Evolutionary conservation across 768 basidiomycete species (phyloP).

Genomic region (Artomyces pyxidatus): DNA sequence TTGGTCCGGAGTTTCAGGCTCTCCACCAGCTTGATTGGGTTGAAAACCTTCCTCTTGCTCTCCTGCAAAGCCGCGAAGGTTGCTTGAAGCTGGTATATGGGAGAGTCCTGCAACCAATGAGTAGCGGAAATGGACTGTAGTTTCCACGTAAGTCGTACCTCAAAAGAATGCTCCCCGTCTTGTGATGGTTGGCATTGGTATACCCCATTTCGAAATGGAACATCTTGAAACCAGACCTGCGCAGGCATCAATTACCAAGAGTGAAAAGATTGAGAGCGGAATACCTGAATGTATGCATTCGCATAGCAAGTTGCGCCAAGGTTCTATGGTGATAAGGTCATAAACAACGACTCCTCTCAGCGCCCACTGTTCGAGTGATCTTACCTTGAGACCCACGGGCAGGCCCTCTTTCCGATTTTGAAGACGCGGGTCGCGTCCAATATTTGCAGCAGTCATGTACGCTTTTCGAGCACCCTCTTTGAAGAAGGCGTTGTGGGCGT

Average conservation of each 20-base stretch:
- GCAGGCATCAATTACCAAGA: slow-evolving; percentile 2
- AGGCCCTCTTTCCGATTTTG: slow-evolving; percentile 6
- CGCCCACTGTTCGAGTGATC: no score
- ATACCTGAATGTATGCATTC: slow-evolving; percentile 87
- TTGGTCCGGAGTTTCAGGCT: slow-evolving; percentile 72
- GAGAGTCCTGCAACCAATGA: slow-evolving; percentile 49
- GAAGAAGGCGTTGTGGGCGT: neutral
- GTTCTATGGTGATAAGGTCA: slow-evolving; percentile 45
- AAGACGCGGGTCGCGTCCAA: slow-evolving; percentile 10
- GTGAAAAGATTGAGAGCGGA: neutral
- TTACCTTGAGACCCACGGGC: slow-evolving; percentile 75
- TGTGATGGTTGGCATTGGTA: slow-evolving; percentile 63
- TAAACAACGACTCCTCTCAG: neutral
- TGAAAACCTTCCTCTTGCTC: slow-evolving; percentile 61
- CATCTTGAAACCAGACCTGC: slow-evolving; percentile 89
- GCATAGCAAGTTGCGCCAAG: slow-evolving; percentile 97
- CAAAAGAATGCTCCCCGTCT: slow-evolving; percentile 35
- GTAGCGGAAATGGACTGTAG: neutral
- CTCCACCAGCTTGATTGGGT: slow-evolving; percentile 79
- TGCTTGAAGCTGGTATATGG: slow-evolving; percentile 69
- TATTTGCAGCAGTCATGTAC: slow-evolving; percentile 15
- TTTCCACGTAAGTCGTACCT: slow-evolving; percentile 23
- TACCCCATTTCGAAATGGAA: slow-evolving; percentile 74
- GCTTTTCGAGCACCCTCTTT: slow-evolving; percentile 18
- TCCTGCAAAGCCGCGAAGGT: slow-evolving; percentile 83